These are phyloP conservation scores for Isabelozyma rhagii DNA, from an alignment of 805 yeast genomes.

Conservation along the genomic window DNA sequence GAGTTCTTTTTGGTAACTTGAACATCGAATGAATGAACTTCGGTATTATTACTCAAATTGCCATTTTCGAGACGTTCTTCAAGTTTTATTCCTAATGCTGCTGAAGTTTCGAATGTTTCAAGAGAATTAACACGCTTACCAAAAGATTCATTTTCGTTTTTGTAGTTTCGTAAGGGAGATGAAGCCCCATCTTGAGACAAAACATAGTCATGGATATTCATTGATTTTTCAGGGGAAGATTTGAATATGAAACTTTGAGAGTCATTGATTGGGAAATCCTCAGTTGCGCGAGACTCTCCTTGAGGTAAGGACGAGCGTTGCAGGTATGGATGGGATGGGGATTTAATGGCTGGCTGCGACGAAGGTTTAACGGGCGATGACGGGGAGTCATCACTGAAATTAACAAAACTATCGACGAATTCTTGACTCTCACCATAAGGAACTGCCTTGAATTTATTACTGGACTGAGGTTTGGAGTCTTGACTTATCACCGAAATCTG, in stretches of 20 bases:
- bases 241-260: conserved; percentile 14
- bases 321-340: conserved; percentile 8
- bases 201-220: conserved; percentile 18
- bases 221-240: conserved; percentile 2
- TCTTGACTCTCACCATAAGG: conserved; percentile 4
- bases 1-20: not conserved
- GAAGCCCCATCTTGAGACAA: conserved; percentile 12
- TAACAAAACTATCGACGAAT: conserved; percentile 3
- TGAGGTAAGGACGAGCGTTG: conserved; percentile 8
- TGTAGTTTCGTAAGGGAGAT: conserved; percentile 21
- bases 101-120: conserved; percentile 24
- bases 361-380: not conserved
- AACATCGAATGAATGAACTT: conserved; percentile 5
- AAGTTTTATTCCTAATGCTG: conserved; percentile 21
- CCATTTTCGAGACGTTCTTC: conserved; percentile 15
- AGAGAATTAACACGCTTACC: conserved; percentile 4
- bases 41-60: not conserved
- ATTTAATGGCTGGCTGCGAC: not conserved
- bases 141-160: not conserved
- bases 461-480: conserved; percentile 16
- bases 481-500: not conserved
- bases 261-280: conserved; percentile 8
- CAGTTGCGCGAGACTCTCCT: conserved; percentile 4
- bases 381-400: conserved; percentile 1
- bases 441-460: conserved; percentile 12